phyloP scores from a whole-genome alignment of 2,329 filamentous ascomycete genomes.

The Trichophyton rubrum region DNA sequence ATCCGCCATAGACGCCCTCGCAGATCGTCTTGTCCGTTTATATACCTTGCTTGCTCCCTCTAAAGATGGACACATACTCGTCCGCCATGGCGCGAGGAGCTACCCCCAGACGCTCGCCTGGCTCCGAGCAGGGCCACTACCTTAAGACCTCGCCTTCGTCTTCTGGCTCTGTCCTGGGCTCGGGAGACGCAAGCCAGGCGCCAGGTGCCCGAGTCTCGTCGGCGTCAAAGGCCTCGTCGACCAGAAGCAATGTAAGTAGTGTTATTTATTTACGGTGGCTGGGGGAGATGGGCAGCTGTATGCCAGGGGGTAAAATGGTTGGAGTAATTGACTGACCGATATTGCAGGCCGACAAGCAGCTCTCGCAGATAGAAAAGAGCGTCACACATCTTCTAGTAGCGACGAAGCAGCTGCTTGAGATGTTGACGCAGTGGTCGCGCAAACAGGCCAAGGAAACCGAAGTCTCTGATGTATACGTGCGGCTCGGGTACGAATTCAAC shows the following conservation, averaged over 20 bases:
- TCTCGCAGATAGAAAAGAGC: constrained; percentile 98
- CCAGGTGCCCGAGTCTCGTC: constrained; percentile 52
- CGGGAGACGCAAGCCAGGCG: constrained; percentile 23
- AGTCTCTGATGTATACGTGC: constrained; percentile 95
- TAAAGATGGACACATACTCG: constrained; percentile 2
- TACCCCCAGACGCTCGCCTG: constrained; percentile 52
- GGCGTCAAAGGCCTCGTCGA: constrained; percentile 50
- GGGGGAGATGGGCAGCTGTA: background rate
- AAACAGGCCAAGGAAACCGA: constrained; percentile 83
- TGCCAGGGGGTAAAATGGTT: no score
- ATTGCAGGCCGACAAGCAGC: constrained; percentile 53
- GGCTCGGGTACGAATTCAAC: constrained; percentile 97
- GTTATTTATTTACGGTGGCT: background rate
- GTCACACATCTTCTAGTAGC: constrained; percentile 95
- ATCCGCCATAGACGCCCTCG: background rate
- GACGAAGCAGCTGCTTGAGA: constrained; percentile 95
- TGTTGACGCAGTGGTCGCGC: constrained; percentile 93
- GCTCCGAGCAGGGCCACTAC: constrained; percentile 40
- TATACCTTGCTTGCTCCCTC: background rate
- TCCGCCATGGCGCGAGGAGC: constrained; percentile 22
- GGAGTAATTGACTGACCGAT: background rate
- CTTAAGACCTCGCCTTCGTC: background rate
- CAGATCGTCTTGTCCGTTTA: background rate
- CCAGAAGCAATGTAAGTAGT: constrained; percentile 43
- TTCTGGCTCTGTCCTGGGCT: background rate